Percentiles rank a stretch among this genome's conserved stretches.
These are phyloP conservation scores for Venturiaceae sp. DNA, from an alignment of 2,329 filamentous ascomycete genomes.

Conservation along the genomic window DNA sequence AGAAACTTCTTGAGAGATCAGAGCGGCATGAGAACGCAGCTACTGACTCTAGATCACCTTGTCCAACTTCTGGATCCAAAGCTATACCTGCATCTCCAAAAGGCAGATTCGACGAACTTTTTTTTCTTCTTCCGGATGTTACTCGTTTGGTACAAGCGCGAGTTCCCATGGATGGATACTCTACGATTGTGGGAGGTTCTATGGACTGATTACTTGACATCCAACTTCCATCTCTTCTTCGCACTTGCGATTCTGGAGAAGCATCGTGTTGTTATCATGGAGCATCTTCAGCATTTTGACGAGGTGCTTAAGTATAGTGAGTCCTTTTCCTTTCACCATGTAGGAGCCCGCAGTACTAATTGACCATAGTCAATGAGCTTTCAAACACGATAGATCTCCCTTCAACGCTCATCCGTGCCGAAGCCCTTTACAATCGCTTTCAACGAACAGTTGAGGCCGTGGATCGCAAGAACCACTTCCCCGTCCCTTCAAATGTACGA, in stretches of 20 bases:
- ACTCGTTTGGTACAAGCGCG: slow-evolving; percentile 96
- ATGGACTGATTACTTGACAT: slow-evolving; percentile 87
- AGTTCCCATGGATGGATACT: slow-evolving; percentile 84
- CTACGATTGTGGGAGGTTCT: slow-evolving; percentile 82
- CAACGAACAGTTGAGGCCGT: slow-evolving; percentile 81
- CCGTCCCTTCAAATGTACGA: slow-evolving; percentile 39
- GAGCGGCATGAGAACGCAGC: slow-evolving; percentile 88
- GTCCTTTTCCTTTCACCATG: slow-evolving; percentile 20
- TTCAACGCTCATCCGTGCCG: slow-evolving; percentile 76
- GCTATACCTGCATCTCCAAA: slow-evolving; percentile 81
- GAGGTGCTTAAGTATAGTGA: slow-evolving; percentile 92
- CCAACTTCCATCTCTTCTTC: slow-evolving; percentile 90
- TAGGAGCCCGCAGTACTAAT: slow-evolving; percentile 5
- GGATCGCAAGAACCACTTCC: slow-evolving; percentile 85
- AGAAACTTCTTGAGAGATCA: slow-evolving; percentile 93
- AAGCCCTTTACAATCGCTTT: slow-evolving; percentile 80
- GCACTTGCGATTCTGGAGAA: slow-evolving; percentile 92
- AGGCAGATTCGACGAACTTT: slow-evolving; percentile 93
- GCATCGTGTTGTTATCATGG: slow-evolving; percentile 93
- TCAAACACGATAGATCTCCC: slow-evolving; percentile 87
- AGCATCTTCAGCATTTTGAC: slow-evolving; percentile 87
- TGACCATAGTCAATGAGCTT: slow-evolving; percentile 72
- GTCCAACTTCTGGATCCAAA: slow-evolving; percentile 95
- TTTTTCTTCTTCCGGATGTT: slow-evolving; percentile 99
- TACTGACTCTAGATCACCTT: slow-evolving; percentile 84